phyloP scores from a whole-genome alignment of 2,329 filamentous ascomycete species.

The Xylariaceae sp. region DNA sequence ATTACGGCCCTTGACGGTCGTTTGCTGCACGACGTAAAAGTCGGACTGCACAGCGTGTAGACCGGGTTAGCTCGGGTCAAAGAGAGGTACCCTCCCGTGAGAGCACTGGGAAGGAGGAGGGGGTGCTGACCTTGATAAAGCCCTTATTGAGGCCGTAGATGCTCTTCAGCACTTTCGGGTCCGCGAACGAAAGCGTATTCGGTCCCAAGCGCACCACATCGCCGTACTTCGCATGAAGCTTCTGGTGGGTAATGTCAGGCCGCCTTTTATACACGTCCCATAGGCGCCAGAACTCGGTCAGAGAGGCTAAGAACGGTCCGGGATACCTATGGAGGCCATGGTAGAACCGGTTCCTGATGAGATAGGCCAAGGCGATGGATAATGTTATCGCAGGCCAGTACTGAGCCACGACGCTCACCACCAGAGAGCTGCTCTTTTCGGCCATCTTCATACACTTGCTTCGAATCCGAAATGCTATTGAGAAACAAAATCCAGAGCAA shows the following conservation, averaged over 20 bases:
- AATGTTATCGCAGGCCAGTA: slow-evolving; percentile 36
- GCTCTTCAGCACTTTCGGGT: slow-evolving; percentile 63
- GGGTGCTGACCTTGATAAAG: slow-evolving; percentile 57
- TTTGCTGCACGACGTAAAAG: slow-evolving; percentile 74
- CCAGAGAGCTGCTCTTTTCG: slow-evolving; percentile 17
- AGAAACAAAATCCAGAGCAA: background rate
- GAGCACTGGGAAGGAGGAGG: background rate
- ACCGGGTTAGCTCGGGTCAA: too few species aligned
- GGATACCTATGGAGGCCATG: slow-evolving; percentile 63
- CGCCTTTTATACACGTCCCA: slow-evolving; percentile 57
- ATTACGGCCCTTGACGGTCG: slow-evolving; percentile 58
- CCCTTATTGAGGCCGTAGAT: slow-evolving; percentile 83
- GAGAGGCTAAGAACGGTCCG: slow-evolving; percentile 59
- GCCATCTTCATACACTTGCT: background rate
- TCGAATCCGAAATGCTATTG: background rate
- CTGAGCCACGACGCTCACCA: slow-evolving; percentile 26
- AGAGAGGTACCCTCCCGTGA: too few species aligned
- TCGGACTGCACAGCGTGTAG: slow-evolving; percentile 48
- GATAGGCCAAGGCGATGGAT: slow-evolving; percentile 29
- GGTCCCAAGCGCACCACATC: slow-evolving; percentile 69
- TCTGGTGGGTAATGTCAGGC: slow-evolving; percentile 60
- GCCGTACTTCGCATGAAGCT: slow-evolving; percentile 63
- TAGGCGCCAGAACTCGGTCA: slow-evolving; percentile 69
- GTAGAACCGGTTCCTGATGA: slow-evolving; percentile 42
- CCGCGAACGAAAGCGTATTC: slow-evolving; percentile 64